Percentiles rank a stretch among this genome's conserved stretches.
These are phyloP conservation scores for Ophiostoma triangulosporum DNA, from an alignment of 2,329 filamentous ascomycete species.

Conservation along the genomic window DNA sequence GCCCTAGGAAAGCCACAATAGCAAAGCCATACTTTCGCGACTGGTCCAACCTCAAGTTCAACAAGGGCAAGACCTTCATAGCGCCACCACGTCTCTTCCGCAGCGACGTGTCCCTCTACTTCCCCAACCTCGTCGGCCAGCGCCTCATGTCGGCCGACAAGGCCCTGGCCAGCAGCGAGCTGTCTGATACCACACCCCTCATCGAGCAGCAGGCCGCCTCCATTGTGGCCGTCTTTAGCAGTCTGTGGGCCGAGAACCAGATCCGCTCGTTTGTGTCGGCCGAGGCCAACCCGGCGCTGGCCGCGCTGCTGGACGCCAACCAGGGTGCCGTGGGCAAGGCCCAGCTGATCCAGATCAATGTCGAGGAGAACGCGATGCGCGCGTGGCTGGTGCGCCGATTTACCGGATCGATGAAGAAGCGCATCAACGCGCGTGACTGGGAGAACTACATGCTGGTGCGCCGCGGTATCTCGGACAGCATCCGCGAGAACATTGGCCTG, in stretches of 20 bases:
- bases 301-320: conserved; percentile 42
- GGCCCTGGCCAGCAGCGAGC: conserved; percentile 37
- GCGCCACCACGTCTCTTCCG: conserved; percentile 77
- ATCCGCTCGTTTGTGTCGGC: conserved; percentile 55
- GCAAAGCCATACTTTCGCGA: conserved; percentile 90
- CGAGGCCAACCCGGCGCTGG: conserved; percentile 55
- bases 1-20: conserved; percentile 36
- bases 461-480: conserved; percentile 44
- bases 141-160: conserved; percentile 51
- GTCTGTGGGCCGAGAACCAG: conserved; percentile 76
- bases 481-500: conserved; percentile 51
- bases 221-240: conserved; percentile 70
- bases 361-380: conserved; percentile 68
- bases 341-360: conserved; percentile 76
- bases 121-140: conserved; percentile 77
- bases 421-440: conserved; percentile 39
- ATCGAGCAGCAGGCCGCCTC: conserved; percentile 44
- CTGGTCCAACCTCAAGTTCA: conserved; percentile 70
- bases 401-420: conserved; percentile 36
- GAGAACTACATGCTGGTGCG: conserved; percentile 48
- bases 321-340: conserved; percentile 23
- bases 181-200: conserved; percentile 62
- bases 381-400: conserved; percentile 45
- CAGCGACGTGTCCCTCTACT: conserved; percentile 70
- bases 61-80: conserved; percentile 86